phyloP scores from a whole-genome alignment of 805 yeast genomes.

The Candida hungchunana region DNA sequence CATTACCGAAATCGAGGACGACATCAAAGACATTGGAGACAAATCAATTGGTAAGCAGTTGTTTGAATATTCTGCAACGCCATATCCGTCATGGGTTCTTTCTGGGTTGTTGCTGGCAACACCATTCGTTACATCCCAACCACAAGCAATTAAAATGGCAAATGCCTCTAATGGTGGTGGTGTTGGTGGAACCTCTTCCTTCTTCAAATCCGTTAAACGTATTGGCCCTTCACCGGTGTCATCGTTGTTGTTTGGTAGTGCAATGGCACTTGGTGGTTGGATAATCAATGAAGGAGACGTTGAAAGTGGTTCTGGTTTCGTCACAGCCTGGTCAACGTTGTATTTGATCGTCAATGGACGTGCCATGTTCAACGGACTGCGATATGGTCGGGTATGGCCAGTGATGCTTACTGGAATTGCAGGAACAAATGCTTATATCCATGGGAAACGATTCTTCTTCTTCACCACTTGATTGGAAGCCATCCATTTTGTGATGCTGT shows the following conservation, averaged over 20 bases:
- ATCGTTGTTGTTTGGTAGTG: constrained; percentile 55
- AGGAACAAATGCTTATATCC: constrained; percentile 54
- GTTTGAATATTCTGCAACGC: constrained; percentile 37
- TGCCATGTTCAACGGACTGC: constrained; percentile 46
- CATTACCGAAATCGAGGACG: constrained; percentile 23
- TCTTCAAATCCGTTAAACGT: no score
- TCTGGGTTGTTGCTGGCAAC: constrained; percentile 34
- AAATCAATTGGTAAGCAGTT: constrained; percentile 18
- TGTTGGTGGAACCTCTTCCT: constrained; percentile 8
- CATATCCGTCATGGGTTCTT: constrained; percentile 43
- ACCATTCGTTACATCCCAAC: constrained; percentile 33
- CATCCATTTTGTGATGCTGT: constrained; percentile 50
- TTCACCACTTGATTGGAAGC: constrained; percentile 68
- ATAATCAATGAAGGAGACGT: constrained; percentile 75
- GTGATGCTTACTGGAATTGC: constrained; percentile 55
- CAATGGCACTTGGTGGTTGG: constrained; percentile 64
- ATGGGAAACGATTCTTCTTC: constrained; percentile 65
- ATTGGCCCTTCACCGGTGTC: constrained; percentile 33
- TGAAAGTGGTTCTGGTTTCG: constrained; percentile 76
- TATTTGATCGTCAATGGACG: constrained; percentile 70
- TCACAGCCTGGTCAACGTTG: constrained; percentile 74
- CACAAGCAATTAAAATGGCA: constrained; percentile 11
- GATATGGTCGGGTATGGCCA: constrained; percentile 61
- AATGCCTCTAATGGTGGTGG: constrained; percentile 4
- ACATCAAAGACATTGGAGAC: constrained; percentile 9